Conservation (phyloP, 148 eudicot species). For the Heliamphora exappendiculata region DNA sequence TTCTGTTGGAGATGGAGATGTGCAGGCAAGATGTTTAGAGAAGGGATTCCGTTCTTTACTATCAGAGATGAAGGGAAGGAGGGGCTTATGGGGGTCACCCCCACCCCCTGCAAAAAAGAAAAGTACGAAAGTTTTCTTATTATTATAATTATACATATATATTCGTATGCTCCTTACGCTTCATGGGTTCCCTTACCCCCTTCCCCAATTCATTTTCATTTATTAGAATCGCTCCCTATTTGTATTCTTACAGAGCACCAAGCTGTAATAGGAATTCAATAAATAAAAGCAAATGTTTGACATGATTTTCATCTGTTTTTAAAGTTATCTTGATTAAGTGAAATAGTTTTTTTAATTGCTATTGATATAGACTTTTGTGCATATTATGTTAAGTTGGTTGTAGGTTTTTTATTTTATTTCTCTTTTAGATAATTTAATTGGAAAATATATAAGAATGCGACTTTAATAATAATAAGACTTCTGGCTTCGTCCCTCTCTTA, state of each 20-base stretch:
- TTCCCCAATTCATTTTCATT: neutral
- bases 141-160: neutral
- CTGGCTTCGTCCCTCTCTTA: neutral
- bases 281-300: neutral
- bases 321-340: neutral
- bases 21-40: neutral
- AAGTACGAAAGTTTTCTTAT: neutral
- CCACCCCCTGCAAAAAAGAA: neutral
- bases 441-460: neutral
- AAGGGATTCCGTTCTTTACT: neutral
- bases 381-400: neutral
- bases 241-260: neutral
- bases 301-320: neutral
- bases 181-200: neutral
- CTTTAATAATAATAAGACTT: neutral
- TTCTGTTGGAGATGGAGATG: slow-evolving; percentile 1
- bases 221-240: neutral
- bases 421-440: neutral
- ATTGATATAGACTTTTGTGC: neutral
- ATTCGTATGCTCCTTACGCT: neutral
- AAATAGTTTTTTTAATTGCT: neutral
- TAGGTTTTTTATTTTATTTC: neutral
- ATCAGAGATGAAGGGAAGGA: neutral
- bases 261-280: neutral
- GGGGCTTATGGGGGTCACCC: neutral